A percentile compares a stretch with the other conserved stretches of the same genome.
phyloP scores from a whole-genome alignment of 2,329 filamentous ascomycete species.

The Penicillium concentricum region DNA sequence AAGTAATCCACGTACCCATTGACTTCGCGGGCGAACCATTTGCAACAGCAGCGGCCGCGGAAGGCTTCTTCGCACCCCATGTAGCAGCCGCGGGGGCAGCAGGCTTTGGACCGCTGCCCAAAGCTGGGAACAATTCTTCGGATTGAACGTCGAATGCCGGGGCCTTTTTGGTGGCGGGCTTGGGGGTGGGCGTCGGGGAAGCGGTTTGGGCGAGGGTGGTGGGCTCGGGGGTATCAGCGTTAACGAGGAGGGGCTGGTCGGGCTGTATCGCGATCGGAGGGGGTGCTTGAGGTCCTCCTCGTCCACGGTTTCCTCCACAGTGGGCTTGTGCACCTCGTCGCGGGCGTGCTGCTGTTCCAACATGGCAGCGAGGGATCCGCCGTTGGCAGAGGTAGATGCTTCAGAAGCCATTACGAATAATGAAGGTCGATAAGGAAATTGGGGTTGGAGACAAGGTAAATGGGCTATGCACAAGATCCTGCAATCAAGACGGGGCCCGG shows the following conservation, averaged over 20 bases:
- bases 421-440: constrained; percentile 2
- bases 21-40: constrained; percentile 49
- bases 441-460: constrained; percentile 2
- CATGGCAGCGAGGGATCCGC: constrained; percentile 51
- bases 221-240: constrained; percentile 11
- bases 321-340: constrained; percentile 59
- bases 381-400: constrained; percentile 33
- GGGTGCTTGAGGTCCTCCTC: constrained; percentile 68
- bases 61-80: constrained; percentile 68
- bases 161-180: constrained; percentile 42
- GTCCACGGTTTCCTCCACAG: constrained; percentile 77
- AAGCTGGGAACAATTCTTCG: constrained; percentile 89
- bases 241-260: constrained; percentile 12
- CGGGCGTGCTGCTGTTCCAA: constrained; percentile 55
- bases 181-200: constrained; percentile 36
- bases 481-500: constrained; percentile 14
- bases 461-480: constrained; percentile 15
- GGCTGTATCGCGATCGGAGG: constrained; percentile 46
- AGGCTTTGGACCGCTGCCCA: constrained; percentile 70
- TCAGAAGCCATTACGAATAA: constrained; percentile 35
- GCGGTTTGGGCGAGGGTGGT: constrained; percentile 28
- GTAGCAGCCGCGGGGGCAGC: constrained; percentile 63
- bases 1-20: constrained; percentile 58
- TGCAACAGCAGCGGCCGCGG: constrained; percentile 36
- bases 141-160: constrained; percentile 74